Conservation (phyloP, 2,329 filamentous ascomycete genomes). For the Macrophomina phaseolina region DNA sequence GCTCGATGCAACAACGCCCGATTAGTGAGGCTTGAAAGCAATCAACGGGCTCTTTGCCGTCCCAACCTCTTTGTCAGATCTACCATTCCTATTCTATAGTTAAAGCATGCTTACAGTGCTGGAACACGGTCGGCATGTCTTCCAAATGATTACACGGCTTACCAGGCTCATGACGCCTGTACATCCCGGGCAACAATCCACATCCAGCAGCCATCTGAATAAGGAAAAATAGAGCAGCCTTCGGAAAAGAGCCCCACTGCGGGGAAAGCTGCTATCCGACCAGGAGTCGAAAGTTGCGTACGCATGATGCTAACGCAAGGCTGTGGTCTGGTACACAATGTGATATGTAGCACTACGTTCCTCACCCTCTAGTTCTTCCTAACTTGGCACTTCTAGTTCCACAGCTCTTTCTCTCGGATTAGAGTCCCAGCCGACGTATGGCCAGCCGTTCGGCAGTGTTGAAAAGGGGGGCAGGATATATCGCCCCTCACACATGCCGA, state of each 20-base stretch:
- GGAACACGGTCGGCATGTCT: not conserved
- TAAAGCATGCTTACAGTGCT: too few species aligned
- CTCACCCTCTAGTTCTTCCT: not conserved
- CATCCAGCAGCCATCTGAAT: too few species aligned
- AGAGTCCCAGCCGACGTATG: slow-evolving; percentile 59
- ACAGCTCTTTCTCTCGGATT: slow-evolving; percentile 39
- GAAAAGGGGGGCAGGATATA: slow-evolving; percentile 66
- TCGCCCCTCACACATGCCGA: slow-evolving; percentile 59
- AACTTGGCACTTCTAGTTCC: slow-evolving; percentile 22
- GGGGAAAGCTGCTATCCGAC: not conserved
- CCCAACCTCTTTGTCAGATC: not conserved
- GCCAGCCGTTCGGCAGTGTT: slow-evolving; percentile 67
- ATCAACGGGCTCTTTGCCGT: not conserved
- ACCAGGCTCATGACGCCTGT: not conserved
- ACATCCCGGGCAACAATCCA: not conserved
- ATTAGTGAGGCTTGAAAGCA: not conserved
- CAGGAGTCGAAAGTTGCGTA: not conserved
- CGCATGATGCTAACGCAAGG: not conserved
- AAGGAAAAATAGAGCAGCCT: not conserved
- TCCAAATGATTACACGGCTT: not conserved
- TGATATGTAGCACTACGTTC: not conserved
- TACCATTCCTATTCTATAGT: not conserved
- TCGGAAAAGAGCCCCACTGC: not conserved
- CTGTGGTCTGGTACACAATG: not conserved
- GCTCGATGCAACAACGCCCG: slow-evolving; percentile 12